phyloP scores from a whole-genome alignment of 495 filamentous ascomycete species.

The Pseudomonodictys pantanalensis region DNA sequence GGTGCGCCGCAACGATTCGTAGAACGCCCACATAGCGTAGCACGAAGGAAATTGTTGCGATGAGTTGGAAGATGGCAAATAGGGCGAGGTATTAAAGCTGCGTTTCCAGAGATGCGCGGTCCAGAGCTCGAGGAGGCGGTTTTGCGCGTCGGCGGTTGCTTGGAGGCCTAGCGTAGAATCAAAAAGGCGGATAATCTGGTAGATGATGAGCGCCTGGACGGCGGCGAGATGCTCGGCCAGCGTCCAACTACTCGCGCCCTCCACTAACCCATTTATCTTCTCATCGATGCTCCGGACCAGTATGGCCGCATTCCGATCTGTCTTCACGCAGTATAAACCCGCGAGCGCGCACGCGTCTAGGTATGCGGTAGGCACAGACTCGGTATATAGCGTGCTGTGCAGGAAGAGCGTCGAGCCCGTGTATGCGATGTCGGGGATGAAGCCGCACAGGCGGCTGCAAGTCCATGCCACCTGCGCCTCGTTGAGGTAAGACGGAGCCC shows the following conservation, averaged over 20 bases:
- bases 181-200: constrained; percentile 30
- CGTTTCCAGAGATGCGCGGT: constrained; percentile 24
- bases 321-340: constrained; percentile 19
- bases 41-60: too few species aligned
- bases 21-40: constrained; percentile 17
- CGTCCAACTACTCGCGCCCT: neutral
- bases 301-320: constrained; percentile 7
- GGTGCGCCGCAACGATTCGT: constrained; percentile 28
- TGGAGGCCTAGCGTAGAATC: constrained; percentile 13
- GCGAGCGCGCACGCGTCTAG: constrained; percentile 18
- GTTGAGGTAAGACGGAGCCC: constrained; percentile 12
- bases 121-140: constrained; percentile 21
- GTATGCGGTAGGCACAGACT: constrained; percentile 8
- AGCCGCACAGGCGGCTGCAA: constrained; percentile 2
- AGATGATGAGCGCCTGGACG: constrained; percentile 28
- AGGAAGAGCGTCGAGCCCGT: constrained; percentile 19
- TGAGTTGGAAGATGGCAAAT: neutral
- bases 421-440: constrained; percentile 13
- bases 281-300: constrained; percentile 4
- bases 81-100: constrained; percentile 19
- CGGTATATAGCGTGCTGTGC: constrained; percentile 11
- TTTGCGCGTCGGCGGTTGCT: constrained; percentile 2
- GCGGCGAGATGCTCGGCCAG: constrained; percentile 24
- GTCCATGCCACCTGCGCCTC: constrained; percentile 4
- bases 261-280: constrained; percentile 11